Evolutionary conservation across 805 yeast genomes (phyloP), one percentile per base, ranked within the genome.

Genomic region (Metschnikowia matae): DNA sequence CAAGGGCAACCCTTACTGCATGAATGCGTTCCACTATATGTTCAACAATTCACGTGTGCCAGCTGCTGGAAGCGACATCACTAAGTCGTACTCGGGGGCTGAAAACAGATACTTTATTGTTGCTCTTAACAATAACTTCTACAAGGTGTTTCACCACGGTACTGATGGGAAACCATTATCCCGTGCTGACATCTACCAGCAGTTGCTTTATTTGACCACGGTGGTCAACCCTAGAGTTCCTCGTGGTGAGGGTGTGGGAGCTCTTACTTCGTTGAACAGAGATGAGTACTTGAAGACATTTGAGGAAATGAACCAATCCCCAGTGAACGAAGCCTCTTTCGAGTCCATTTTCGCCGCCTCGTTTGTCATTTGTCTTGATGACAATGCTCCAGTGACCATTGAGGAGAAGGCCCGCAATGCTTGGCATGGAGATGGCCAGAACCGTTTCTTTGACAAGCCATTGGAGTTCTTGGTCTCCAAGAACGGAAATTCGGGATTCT

Each of bases 381-480:
- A 65, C 33, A 83, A 86, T 59, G 70, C 67, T 11, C 97, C 97
- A 14, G 75, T 82, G 46, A 84, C 96, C 29, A 77, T 85, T 53
- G 92, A 85, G 64, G 95, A 89, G 65, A 85, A 89, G 62, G 84
- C 96, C 3, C 82, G 82, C 64, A 84, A 81, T 67, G 80, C 83
- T 64, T 92, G 98, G 98, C 96, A 89, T 71, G 97, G 98, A n/a
- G 81, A 89, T 69, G 97, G 97, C 49, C 70, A 75, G 60, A 92
- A 94, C 76, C 79, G 99, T 62, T 92, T 79, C 75, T 92, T 80
- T 67, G 98, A 92, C 75, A 92, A 92, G 75, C 92, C 97, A 3
- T 73, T 87, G 53, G 94, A 92, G 74, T 84, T 89, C 66, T 79
- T 90, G 59, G 82, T 92, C 48, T 74, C 87, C 52, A 84, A 81